A percentile compares a stretch with the other conserved stretches of the same genome.
These are phyloP conservation scores for Punica granatum DNA, from an alignment of 345 rosid genomes.

Conservation along the genomic window DNA sequence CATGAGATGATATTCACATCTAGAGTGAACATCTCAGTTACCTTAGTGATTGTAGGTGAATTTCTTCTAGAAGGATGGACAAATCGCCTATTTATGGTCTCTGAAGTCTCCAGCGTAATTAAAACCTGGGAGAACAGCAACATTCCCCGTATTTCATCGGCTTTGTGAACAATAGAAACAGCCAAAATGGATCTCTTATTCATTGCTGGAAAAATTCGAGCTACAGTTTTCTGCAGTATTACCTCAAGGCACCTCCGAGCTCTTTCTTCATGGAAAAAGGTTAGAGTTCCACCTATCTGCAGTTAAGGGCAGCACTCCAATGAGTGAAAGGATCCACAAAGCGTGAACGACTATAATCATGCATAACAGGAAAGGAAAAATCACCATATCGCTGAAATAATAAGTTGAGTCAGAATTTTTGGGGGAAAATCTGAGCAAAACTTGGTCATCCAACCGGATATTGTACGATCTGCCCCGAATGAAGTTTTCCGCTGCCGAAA, in stretches of 20 bases:
- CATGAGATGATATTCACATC: neutral
- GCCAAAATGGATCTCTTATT: neutral
- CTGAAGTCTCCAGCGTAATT: conserved; percentile 77
- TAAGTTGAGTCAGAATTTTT: conserved; percentile 82
- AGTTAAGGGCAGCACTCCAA: conserved; percentile 10
- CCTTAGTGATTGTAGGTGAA: conserved; percentile 84
- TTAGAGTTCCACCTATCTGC: conserved; percentile 97
- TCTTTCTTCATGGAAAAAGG: conserved; percentile 85
- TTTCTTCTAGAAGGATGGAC: conserved; percentile 88
- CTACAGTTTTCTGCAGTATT: conserved; percentile 1
- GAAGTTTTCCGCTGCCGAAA: conserved; percentile 89
- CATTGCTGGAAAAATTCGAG: neutral
- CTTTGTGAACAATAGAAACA: neutral
- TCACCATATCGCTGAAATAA: conserved; percentile 92
- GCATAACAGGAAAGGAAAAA: conserved; percentile 5
- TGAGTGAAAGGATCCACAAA: conserved; percentile 7
- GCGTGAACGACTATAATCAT: neutral
- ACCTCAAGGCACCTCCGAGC: conserved; percentile 95
- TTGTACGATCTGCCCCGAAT: conserved; percentile 97
- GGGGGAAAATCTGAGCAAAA: conserved; percentile 86
- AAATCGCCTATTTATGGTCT: conserved; percentile 55
- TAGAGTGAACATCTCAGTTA: conserved; percentile 8
- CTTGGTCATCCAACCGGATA: conserved; percentile 87
- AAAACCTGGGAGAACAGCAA: conserved; percentile 44
- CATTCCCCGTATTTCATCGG: conserved; percentile 1